phyloP scores from a whole-genome alignment of 352 stramenopile species.

The Phytophthora constricta region DNA sequence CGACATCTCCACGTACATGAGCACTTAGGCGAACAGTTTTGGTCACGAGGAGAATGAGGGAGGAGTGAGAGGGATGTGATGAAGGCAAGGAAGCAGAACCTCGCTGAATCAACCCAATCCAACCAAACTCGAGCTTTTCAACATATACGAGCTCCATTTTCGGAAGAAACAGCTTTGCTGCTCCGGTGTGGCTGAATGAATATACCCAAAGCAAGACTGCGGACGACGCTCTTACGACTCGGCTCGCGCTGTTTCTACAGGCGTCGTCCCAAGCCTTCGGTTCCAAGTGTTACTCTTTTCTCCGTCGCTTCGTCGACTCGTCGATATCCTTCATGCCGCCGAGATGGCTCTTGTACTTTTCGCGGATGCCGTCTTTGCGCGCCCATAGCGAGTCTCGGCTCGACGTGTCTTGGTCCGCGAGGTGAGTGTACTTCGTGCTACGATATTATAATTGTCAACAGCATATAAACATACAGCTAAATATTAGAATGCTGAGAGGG shows the following conservation, averaged over 20 bases:
- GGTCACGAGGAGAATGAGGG: slow-evolving; percentile 18
- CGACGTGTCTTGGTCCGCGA: slow-evolving; percentile 97
- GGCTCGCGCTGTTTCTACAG: slow-evolving; percentile 47
- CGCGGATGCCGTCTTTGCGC: slow-evolving; percentile 80
- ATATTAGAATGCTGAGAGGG: slow-evolving; percentile 10
- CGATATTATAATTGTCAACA: slow-evolving; percentile 24
- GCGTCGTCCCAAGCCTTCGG: slow-evolving; percentile 37
- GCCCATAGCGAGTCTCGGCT: slow-evolving; percentile 81
- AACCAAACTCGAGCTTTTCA: slow-evolving; percentile 39
- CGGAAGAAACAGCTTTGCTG: slow-evolving; percentile 34
- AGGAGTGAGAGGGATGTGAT: slow-evolving; percentile 1
- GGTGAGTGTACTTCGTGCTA: slow-evolving; percentile 97
- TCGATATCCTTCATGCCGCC: slow-evolving; percentile 80
- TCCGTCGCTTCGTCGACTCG: slow-evolving; percentile 55
- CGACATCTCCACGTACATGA: slow-evolving; percentile 99
- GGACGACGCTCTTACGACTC: slow-evolving; percentile 46
- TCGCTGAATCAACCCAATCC: slow-evolving; percentile 34
- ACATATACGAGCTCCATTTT: slow-evolving; percentile 38
- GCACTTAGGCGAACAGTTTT: slow-evolving; percentile 62
- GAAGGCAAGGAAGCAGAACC: slow-evolving; percentile 11
- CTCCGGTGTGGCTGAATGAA: slow-evolving; percentile 47
- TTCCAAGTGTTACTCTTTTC: slow-evolving; percentile 68
- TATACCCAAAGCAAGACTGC: slow-evolving; percentile 49
- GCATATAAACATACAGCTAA: slow-evolving; percentile 14
- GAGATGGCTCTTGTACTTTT: slow-evolving; percentile 81